Evolutionary conservation across 2,329 filamentous ascomycete genomes (phyloP).

Genomic region (Aspergillus sojae): DNA sequence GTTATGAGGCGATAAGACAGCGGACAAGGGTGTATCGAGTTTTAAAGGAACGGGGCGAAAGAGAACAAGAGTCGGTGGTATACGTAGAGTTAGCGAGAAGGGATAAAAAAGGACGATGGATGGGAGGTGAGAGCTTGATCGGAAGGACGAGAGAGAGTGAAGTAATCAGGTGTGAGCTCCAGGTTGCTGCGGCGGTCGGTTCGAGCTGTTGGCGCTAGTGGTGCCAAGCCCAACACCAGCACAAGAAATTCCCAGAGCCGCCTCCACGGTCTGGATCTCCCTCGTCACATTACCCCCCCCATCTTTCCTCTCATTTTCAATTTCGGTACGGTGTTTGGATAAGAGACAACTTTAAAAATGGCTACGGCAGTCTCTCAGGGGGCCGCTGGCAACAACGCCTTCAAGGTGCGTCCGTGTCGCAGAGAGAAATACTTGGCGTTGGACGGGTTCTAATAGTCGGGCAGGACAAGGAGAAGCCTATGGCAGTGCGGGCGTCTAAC

Average conservation of each 20-base stretch:
- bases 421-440: slow-evolving; percentile 29
- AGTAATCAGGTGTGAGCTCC: slow-evolving; percentile 35
- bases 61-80: background rate
- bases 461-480: slow-evolving; percentile 93
- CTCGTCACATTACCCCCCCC: slow-evolving; percentile 22
- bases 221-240: slow-evolving; percentile 37
- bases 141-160: slow-evolving; percentile 24
- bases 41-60: slow-evolving; percentile 7
- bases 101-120: slow-evolving; percentile 7
- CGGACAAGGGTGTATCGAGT: slow-evolving; percentile 7
- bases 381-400: slow-evolving; percentile 64
- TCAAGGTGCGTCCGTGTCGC: slow-evolving; percentile 57
- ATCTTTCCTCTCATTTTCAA: slow-evolving; percentile 14
- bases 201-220: slow-evolving; percentile 42
- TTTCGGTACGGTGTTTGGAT: slow-evolving; percentile 29
- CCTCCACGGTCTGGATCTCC: slow-evolving; percentile 27
- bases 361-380: slow-evolving; percentile 51
- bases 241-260: slow-evolving; percentile 41
- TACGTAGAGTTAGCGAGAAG: slow-evolving; percentile 3
- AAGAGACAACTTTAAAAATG: slow-evolving; percentile 46
- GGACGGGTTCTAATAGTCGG: slow-evolving; percentile 43
- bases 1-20: slow-evolving; percentile 27
- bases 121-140: slow-evolving; percentile 10
- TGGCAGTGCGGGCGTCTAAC: slow-evolving; percentile 93
- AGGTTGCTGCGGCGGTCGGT: slow-evolving; percentile 25